A percentile compares a stretch with the other conserved stretches of the same genome.
These are phyloP conservation scores for Aquilaria sinensis DNA, from an alignment of 345 rosid genomes.

Conservation along the genomic window DNA sequence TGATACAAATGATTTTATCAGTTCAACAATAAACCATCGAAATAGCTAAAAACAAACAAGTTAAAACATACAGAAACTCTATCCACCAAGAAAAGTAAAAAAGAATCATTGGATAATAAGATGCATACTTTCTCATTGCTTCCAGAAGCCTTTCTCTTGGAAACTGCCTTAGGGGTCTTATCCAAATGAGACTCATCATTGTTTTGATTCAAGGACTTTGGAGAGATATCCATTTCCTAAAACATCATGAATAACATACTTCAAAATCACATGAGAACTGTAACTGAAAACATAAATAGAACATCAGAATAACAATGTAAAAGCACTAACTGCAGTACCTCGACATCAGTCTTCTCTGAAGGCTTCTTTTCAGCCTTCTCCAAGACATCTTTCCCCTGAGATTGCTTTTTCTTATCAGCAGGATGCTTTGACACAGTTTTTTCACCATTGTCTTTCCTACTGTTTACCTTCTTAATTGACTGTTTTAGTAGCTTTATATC, in stretches of 20 bases:
- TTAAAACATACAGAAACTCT: no score
- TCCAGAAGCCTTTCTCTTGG: constrained; percentile 53
- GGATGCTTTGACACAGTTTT: constrained; percentile 37
- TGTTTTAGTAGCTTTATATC: constrained; percentile 42
- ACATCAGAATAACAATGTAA: constrained; percentile 6
- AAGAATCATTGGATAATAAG: not conserved
- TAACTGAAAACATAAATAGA: constrained; percentile 6
- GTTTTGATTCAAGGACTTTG: constrained; percentile 44
- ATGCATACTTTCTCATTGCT: constrained; percentile 52
- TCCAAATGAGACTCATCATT: constrained; percentile 39
- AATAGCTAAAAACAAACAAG: no score
- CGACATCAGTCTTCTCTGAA: constrained; percentile 43
- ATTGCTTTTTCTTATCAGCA: constrained; percentile 46
- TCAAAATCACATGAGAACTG: not conserved
- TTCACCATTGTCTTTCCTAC: constrained; percentile 33
- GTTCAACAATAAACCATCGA: no score
- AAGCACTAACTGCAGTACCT: constrained; percentile 24
- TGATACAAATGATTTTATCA: no score
- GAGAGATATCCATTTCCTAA: constrained; percentile 49
- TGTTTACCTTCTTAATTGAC: constrained; percentile 45
- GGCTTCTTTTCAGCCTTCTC: constrained; percentile 38
- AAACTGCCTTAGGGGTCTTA: constrained; percentile 52
- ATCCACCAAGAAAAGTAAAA: no score
- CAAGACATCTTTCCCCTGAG: constrained; percentile 36
- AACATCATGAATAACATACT: constrained; percentile 2